A percentile compares a stretch with the other conserved stretches of the same genome.
Conservation (phyloP, 2,329 filamentous ascomycete genomes). For the Sclerotinia spermophila region DNA sequence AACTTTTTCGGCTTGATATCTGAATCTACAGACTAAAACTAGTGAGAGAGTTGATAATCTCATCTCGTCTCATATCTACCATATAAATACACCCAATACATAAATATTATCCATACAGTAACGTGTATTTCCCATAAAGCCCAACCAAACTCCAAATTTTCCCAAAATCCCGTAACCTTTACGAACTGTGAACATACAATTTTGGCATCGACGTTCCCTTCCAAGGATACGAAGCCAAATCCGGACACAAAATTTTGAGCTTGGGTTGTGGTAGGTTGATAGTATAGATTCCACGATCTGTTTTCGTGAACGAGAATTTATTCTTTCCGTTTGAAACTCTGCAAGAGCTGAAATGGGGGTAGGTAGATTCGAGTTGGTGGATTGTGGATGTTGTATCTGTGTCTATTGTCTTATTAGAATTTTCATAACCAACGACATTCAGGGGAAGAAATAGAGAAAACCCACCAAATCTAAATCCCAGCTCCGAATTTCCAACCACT, state of each 20-base stretch:
- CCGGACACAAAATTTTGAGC: slow-evolving; percentile 1
- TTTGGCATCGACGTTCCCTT: slow-evolving; percentile 5
- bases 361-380: slow-evolving; percentile 6
- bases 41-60: not conserved
- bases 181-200: not conserved
- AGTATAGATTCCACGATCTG: not conserved
- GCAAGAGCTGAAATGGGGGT: not conserved
- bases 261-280: not conserved
- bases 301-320: slow-evolving; percentile 8
- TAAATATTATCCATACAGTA: not conserved
- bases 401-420: not conserved
- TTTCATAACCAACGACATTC: not conserved
- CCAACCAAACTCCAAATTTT: not conserved
- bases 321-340: not conserved
- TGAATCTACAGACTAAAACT: not conserved
- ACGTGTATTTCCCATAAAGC: not conserved
- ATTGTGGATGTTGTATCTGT: not conserved
- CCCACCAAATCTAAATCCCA: not conserved
- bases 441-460: not conserved
- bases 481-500: not conserved
- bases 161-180: not conserved
- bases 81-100: not conserved
- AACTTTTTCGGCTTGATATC: not conserved
- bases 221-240: slow-evolving; percentile 11
- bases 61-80: not conserved